Evolutionary conservation across 2,329 filamentous ascomycete species (phyloP).

Genomic region (Aaosphaeria arxii): DNA sequence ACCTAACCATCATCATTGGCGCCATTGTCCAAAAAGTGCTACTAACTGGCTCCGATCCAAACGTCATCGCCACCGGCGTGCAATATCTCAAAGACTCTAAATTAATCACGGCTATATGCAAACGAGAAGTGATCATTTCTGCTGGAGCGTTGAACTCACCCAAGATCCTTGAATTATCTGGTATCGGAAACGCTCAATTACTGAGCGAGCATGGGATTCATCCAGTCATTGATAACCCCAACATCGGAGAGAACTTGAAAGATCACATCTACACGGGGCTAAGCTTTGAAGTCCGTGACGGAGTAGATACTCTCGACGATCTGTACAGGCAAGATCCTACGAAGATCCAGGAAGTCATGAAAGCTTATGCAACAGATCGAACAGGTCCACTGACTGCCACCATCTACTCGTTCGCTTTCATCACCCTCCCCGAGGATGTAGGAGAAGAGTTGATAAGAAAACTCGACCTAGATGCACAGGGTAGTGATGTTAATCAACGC

Average conservation of each 20-base stretch:
- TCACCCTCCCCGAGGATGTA: not conserved
- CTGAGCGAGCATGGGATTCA: slow-evolving; percentile 12
- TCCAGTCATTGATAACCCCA: slow-evolving; percentile 13
- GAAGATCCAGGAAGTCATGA: not conserved
- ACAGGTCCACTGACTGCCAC: not conserved
- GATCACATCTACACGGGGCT: slow-evolving; percentile 10
- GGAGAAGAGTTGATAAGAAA: not conserved
- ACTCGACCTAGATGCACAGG: not conserved
- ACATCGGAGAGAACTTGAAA: slow-evolving; percentile 25
- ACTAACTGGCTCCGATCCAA: not conserved
- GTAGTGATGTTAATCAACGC: not conserved
- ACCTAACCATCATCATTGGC: slow-evolving; percentile 19
- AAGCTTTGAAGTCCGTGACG: not conserved
- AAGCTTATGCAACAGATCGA: not conserved
- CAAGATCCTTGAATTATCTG: slow-evolving; percentile 14
- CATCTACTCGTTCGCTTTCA: not conserved
- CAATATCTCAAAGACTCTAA: slow-evolving; percentile 1
- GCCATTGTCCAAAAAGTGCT: slow-evolving; percentile 4
- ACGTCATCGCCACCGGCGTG: slow-evolving; percentile 24
- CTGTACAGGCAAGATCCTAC: not conserved
- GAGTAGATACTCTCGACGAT: not conserved
- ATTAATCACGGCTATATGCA: not conserved
- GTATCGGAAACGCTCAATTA: slow-evolving; percentile 11
- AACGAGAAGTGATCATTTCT: slow-evolving; percentile 12
- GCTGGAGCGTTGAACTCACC: slow-evolving; percentile 12